These are phyloP conservation scores for Suillus clintonianus DNA, from an alignment of 768 basidiomycete species.

Conservation along the genomic window DNA sequence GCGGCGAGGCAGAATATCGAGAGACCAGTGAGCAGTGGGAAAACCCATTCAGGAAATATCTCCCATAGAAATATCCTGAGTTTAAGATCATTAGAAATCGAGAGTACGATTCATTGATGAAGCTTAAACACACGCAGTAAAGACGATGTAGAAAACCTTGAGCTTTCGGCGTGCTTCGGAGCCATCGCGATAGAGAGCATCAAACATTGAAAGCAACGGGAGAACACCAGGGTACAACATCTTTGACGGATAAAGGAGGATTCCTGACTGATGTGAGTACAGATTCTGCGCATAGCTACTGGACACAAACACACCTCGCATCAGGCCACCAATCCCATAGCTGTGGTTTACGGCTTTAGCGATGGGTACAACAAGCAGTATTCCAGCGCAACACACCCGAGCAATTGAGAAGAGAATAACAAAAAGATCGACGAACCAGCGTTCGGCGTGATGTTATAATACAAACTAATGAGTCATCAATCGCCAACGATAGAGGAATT, in stretches of 20 bases:
- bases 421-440: conserved; percentile 46
- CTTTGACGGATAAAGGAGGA: conserved; percentile 44
- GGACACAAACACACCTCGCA: conserved; percentile 40
- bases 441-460: conserved; percentile 54
- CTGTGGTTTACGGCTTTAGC: neutral
- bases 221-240: conserved; percentile 42
- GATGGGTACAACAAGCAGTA: neutral
- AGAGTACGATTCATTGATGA: neutral
- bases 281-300: neutral
- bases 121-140: conserved; percentile 9
- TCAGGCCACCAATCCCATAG: conserved; percentile 56
- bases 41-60: conserved; percentile 38
- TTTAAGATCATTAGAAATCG: neutral
- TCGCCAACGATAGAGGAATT: neutral
- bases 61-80: conserved; percentile 45
- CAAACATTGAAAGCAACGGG: conserved; percentile 26
- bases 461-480: conserved; percentile 24
- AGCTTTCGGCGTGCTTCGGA: conserved; percentile 41
- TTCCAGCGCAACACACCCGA: conserved; percentile 27
- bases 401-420: conserved; percentile 34
- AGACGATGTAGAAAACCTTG: conserved; percentile 50
- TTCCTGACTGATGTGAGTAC: conserved; percentile 12
- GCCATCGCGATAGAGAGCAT: conserved; percentile 44
- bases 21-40: conserved; percentile 51
- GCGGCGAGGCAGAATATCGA: conserved; percentile 58